Base-by-base conservation (phyloP, 1,139 yeast genomes). In the Kodamaea anthophila region DNA sequence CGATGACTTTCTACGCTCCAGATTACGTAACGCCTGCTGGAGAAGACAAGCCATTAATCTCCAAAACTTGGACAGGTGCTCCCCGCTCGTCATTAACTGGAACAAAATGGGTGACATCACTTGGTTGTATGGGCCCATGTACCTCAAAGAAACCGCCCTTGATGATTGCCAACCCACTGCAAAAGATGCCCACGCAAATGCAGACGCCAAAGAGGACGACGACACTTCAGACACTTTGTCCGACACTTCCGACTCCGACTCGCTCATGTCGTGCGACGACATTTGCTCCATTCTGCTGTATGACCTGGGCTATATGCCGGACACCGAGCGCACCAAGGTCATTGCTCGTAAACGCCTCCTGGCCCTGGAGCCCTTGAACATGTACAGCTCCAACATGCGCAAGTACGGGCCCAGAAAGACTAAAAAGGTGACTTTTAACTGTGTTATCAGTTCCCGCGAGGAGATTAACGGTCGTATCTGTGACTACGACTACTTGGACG, bases 41-140 rank as follows among this genome's bases (percentile, higher is more conserved):
- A 53, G 72, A 38, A 45, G 71, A 35, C 53, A 60, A 43, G 48
- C 49, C 38, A 62, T 62, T 38, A 60, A 60, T 35, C 43, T 61
- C 24, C 35, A 48, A 23, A 28, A 44, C 3, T 49, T 65, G 21
- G 30, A 36, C 11, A 64, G 58, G 30, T 39, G 55, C 12, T 48
- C 54, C 30, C 71, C 72, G 1, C 43, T 44, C n/a, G 32, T 31
- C 15, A 65, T 65, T 24, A 65, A 65, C 40, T 65, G 72, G 72
- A 58, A 60, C 38, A 65, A 65, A 40, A 52, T 50, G 31, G 58
- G 61, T 35, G 72, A 65, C 38, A 53, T 63, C 29, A 65, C 69
- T 9, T 65, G 70, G 71, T 55, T 66, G 35, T 65, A 58, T 37
- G 72, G 71, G 1, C 72, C 72, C 18, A 58, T 59, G 38, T 53